A percentile compares a stretch with the other conserved stretches of the same genome.
phyloP scores from a whole-genome alignment of 169 alveolate species.

The Miamiensis avidus region DNA sequence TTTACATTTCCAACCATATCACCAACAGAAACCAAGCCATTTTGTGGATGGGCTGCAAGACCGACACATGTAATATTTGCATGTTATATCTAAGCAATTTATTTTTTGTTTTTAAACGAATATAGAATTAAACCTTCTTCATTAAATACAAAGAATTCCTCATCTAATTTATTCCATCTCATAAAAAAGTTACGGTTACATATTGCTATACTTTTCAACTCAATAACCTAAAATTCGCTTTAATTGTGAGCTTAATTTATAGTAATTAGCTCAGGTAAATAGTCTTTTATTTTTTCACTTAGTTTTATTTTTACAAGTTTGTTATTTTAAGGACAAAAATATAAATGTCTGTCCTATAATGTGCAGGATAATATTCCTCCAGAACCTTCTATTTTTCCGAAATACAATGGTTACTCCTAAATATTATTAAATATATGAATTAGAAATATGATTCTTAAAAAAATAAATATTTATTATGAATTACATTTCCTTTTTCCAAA shows the following conservation, averaged over 20 bases:
- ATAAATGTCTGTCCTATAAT: not conserved
- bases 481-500: not conserved
- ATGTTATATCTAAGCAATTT: not conserved
- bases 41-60: constrained; percentile 13
- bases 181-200: not conserved
- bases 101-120: not conserved
- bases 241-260: not conserved
- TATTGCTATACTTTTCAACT: not conserved
- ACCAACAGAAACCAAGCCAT: constrained; percentile 49
- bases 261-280: not conserved
- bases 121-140: constrained; percentile 2
- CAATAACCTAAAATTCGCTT: not conserved
- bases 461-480: not conserved
- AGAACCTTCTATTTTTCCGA: not conserved
- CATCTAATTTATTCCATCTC: not conserved
- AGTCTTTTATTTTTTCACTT: too few relatives aligned
- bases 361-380: not conserved
- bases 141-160: constrained; percentile 4
- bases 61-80: constrained; percentile 53
- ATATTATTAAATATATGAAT: not conserved
- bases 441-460: not conserved
- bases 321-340: not conserved
- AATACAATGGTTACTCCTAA: not conserved
- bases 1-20: constrained; percentile 52
- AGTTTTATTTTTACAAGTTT: not conserved